These are phyloP conservation scores for Ogataea paradorogensis DNA, from an alignment of 805 yeast species.

Conservation along the genomic window DNA sequence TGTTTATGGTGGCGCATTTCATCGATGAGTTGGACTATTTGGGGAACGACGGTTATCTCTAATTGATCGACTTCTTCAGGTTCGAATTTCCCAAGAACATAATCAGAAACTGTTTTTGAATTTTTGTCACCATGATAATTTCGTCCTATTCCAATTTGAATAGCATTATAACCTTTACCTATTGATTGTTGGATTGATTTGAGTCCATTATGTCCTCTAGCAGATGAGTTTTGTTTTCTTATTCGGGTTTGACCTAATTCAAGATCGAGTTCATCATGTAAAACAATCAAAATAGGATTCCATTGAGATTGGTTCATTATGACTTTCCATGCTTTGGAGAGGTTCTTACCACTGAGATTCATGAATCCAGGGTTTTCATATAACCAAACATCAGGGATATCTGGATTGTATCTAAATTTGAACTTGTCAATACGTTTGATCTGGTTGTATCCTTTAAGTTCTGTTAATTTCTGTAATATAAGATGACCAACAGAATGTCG, in stretches of 20 bases:
- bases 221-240: conserved; percentile 56
- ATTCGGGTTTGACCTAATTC: conserved; percentile 64
- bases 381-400: conserved; percentile 37
- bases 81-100: conserved; percentile 58
- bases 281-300: conserved; percentile 47
- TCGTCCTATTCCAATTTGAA: conserved; percentile 77
- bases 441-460: conserved; percentile 20
- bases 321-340: conserved; percentile 47
- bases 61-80: conserved; percentile 43
- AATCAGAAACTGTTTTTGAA: conserved; percentile 46
- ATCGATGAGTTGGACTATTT: conserved; percentile 38
- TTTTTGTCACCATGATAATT: conserved; percentile 45
- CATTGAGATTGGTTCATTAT: conserved; percentile 28
- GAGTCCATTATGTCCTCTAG: conserved; percentile 85
- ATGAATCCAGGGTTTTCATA: conserved; percentile 57
- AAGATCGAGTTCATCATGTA: conserved; percentile 78
- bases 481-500: conserved; percentile 79
- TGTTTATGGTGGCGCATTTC: conserved; percentile 31
- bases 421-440: conserved; percentile 22
- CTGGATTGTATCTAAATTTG: conserved; percentile 21
- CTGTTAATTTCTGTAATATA: conserved; percentile 37
- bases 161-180: conserved; percentile 56
- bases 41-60: conserved; percentile 39
- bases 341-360: conserved; percentile 67
- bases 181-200: conserved; percentile 48